Base-by-base conservation (phyloP, 2,329 filamentous ascomycete genomes). In the Penicillium sp. region DNA sequence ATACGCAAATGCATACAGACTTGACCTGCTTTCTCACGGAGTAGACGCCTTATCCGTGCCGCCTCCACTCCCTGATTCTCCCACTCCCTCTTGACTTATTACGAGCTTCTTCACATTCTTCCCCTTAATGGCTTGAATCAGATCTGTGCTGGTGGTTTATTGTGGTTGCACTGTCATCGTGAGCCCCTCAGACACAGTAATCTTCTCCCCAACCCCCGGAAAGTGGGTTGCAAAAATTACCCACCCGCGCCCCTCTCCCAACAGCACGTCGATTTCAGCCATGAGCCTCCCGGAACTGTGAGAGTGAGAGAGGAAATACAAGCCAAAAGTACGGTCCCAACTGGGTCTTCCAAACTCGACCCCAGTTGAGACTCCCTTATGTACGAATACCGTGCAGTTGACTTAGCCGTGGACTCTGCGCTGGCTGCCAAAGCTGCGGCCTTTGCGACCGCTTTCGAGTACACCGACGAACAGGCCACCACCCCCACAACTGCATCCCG, bases 361-460 rank as follows among this genome's bases (percentile, higher is more conserved):
- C 20, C 37, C 37, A 37, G 51, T 48, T 46, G 33, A 37, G 43
- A 48, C 27, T 45, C 49, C 63, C 62, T 61, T 56, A 75, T 75
- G 73, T 73, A 67, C 60, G 68, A 70, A 44, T 63, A 64, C 55
- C 67, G 68, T 52, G 58, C 67, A 57, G 62, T 64, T 62, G 68
- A 74, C 62, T 64, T 72, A 64, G 64, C 67, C 50, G 64, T 69
- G 62, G 66, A 73, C 55, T 68, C 70, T 58, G 60, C 64, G 49
- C 62, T 73, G 61, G 66, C 67, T 61, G 66, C 67, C 55, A 75
- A 75, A 61, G 65, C 67, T 35, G 67, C 67, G 50, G 65, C 72
- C 26, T 70, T 76, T 64, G 67, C 72, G 58, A 73, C 75, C 57
- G 68, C 76, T 58, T 73, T 78, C 59, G 75, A 78, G 55, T 78